Evolutionary conservation across 2,329 filamentous ascomycete species (phyloP), one percentile per base, ranked within the genome.

Genomic region (Eutypa lata): DNA sequence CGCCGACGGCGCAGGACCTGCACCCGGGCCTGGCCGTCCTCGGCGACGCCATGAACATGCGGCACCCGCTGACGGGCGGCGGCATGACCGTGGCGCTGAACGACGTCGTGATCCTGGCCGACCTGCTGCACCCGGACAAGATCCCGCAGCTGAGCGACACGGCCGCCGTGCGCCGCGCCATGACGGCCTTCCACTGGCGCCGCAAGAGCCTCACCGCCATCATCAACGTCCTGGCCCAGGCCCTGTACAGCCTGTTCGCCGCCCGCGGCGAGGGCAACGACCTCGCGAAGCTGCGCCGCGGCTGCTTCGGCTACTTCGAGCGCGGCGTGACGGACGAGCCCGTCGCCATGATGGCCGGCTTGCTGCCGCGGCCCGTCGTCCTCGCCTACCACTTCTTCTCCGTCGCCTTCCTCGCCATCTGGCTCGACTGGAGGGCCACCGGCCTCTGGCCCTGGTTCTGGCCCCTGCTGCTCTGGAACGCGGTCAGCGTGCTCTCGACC

Each of bases 11-110:
- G 44, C 89, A 88, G 55, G 88, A 89, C 66, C 81, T 79, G 44
- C 81, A 82, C 11, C 82, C 85, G 1, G 90, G 90, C 3, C 74
- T 96, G 55, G 79, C 96, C 47, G 77, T 99, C 35, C 80, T 97
- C 8, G 94, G 94, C 54, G 94, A 99, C 69, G 93, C 94, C 14
- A 87, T 96, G 80, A 99, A 99, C 76, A 99, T 99, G 94, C 89
- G 94, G n/a, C 94, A 99, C 73, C 94, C 94, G 2, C 80, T 99
- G 13, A 99, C 94, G 0, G 94, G 94, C 50, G 94, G 94, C 60
- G 94, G 94, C 63, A 99, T 99, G 94, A 97, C 93, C 0, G 94
- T 97, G 2, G 94, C 91, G 1, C 89, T 99, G 71, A 96, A 93
- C 73, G 94, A 99, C 67, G 92, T 90, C 1, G 81, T 94, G 11